phyloP scores from a whole-genome alignment of 2,329 filamentous ascomycete genomes.

The Thielaviopsis euricoi region DNA sequence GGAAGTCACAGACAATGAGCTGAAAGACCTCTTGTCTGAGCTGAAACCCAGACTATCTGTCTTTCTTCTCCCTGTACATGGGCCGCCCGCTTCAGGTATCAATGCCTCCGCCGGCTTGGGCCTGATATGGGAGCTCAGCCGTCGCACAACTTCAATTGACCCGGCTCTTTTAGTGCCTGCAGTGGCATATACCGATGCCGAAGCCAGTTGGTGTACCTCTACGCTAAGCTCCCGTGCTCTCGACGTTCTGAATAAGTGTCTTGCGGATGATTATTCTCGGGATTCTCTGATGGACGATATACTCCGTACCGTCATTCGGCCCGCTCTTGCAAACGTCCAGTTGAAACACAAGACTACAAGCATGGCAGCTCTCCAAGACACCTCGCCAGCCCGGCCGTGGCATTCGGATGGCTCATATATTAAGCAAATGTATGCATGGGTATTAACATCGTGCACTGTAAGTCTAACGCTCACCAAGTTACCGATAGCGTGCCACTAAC shows the following conservation, averaged over 20 bases:
- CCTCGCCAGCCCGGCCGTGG: slow-evolving; percentile 7
- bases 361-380: slow-evolving; percentile 1
- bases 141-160: no score
- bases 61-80: no score
- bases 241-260: neutral
- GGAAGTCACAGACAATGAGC: no score
- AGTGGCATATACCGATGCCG: no score
- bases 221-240: neutral
- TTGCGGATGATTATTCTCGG: neutral
- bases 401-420: slow-evolving; percentile 7
- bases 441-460: slow-evolving; percentile 10
- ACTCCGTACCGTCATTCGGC: neutral
- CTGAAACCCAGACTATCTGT: no score
- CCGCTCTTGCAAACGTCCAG: neutral
- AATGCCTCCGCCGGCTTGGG: no score
- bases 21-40: no score
- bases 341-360: neutral
- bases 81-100: no score
- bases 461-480: neutral
- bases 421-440: slow-evolving; percentile 5
- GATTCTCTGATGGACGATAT: slow-evolving; percentile 4
- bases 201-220: no score
- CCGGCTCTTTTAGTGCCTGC: no score
- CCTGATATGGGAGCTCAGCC: no score
- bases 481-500: neutral